phyloP scores from a whole-genome alignment of 768 basidiomycete genomes.

The Candolleomyces efflorescens region DNA sequence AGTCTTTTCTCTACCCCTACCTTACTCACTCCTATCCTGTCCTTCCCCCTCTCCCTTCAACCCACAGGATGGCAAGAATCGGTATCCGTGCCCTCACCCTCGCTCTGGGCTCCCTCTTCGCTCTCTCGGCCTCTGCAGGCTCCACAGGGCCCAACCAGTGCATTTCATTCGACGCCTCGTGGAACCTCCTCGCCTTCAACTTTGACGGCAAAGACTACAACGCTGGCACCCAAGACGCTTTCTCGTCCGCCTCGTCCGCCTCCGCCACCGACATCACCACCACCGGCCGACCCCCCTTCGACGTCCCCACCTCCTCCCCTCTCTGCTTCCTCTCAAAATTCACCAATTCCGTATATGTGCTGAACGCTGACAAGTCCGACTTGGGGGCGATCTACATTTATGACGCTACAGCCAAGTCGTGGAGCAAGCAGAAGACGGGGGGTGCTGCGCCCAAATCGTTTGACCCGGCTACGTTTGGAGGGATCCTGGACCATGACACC shows the following conservation, averaged over 20 bases:
- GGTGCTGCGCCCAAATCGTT: constrained; percentile 40
- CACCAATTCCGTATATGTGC: constrained; percentile 80
- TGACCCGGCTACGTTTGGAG: constrained; percentile 58
- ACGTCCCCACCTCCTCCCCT: not conserved
- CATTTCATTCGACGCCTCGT: constrained; percentile 72
- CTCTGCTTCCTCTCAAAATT: constrained; percentile 42
- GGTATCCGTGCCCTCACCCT: not conserved
- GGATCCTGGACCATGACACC: constrained; percentile 92
- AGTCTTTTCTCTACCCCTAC: too few relatives aligned
- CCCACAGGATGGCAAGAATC: too few relatives aligned
- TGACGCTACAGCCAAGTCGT: constrained; percentile 64
- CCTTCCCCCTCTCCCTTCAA: too few relatives aligned
- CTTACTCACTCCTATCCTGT: not conserved
- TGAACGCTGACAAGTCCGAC: constrained; percentile 55
- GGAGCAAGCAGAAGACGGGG: constrained; percentile 66
- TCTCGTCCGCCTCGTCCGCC: constrained; percentile 55
- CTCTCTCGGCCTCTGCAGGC: constrained; percentile 14
- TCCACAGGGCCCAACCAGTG: constrained; percentile 37
- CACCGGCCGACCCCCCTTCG: constrained; percentile 20
- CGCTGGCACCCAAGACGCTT: constrained; percentile 22
- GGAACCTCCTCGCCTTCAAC: constrained; percentile 86
- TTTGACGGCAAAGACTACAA: constrained; percentile 82
- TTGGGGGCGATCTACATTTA: constrained; percentile 54
- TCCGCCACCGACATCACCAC: constrained; percentile 67
- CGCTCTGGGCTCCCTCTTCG: constrained; percentile 8